Evolutionary conservation across 495 filamentous ascomycete genomes (phyloP).

Genomic region (Talaromyces proteolyticus): DNA sequence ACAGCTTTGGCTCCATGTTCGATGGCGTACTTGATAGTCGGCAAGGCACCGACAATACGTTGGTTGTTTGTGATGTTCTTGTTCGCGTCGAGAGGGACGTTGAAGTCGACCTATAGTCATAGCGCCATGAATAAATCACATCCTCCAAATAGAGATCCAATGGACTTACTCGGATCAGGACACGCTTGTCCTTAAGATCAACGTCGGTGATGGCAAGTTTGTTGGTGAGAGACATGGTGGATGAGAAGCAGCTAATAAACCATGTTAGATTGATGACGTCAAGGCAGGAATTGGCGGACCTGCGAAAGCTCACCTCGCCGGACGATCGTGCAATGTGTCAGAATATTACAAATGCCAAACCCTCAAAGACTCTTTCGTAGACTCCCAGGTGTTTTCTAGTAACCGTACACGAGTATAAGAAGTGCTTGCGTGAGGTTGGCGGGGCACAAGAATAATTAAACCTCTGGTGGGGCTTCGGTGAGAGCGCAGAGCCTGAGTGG

Average conservation of each 20-base stretch:
- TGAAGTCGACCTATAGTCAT: slow-evolving; percentile 85
- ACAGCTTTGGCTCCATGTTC: slow-evolving; percentile 93
- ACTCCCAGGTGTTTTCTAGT: too few relatives aligned
- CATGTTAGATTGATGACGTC: slow-evolving; percentile 8
- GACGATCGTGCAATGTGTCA: too few relatives aligned
- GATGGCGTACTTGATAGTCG: slow-evolving; percentile 96
- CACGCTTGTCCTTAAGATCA: slow-evolving; percentile 96
- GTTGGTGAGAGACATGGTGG: slow-evolving; percentile 92
- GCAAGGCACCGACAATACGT: slow-evolving; percentile 93
- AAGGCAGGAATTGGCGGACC: not conserved
- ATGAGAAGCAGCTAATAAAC: slow-evolving; percentile 2
- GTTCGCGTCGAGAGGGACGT: slow-evolving; percentile 87
- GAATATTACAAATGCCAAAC: too few relatives aligned
- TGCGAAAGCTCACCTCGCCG: too few relatives aligned
- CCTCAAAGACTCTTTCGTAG: too few relatives aligned
- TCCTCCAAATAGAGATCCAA: too few relatives aligned
- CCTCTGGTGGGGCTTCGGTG: slow-evolving; percentile 30
- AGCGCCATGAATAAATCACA: not conserved
- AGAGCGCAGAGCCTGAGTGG: slow-evolving; percentile 6
- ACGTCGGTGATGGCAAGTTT: slow-evolving; percentile 95
- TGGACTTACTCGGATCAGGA: slow-evolving; percentile 83
- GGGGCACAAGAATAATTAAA: slow-evolving; percentile 12
- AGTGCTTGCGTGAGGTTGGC: too few relatives aligned
- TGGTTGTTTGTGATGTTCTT: slow-evolving; percentile 97
- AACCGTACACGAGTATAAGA: too few relatives aligned